These are phyloP conservation scores for Acanthamoeba lenticulata DNA, from an alignment of 208 protist species.

Conservation along the genomic window DNA sequence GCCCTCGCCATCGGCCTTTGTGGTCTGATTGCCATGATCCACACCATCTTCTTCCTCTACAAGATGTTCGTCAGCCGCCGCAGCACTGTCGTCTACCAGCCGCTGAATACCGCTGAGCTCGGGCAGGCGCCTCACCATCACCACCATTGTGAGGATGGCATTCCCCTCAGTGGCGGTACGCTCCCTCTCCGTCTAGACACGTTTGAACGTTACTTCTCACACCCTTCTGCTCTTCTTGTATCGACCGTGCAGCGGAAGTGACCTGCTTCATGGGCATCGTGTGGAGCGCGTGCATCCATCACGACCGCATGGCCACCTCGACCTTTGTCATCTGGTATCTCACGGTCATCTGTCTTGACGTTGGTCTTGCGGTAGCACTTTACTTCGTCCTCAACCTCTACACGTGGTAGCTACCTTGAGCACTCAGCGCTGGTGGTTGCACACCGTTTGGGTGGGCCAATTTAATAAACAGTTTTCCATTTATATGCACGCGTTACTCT, in stretches of 20 bases:
- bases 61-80: not conserved
- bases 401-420: no score
- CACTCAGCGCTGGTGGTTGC: no score
- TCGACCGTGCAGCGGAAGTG: not conserved
- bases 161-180: not conserved
- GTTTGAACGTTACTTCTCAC: not conserved
- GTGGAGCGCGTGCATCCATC: not conserved
- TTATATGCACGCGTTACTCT: no score
- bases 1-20: not conserved
- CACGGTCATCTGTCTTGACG: not conserved
- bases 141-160: not conserved
- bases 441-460: no score
- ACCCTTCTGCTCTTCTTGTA: not conserved
- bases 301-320: not conserved
- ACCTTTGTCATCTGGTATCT: not conserved
- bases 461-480: no score
- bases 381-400: not conserved
- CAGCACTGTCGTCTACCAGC: not conserved
- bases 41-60: not conserved
- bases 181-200: not conserved
- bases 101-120: not conserved
- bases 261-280: not conserved
- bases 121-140: not conserved
- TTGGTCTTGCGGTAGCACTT: not conserved
- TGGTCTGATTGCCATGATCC: not conserved